phyloP scores from a whole-genome alignment of 148 eudicot species.

The Cornus suecica region DNA sequence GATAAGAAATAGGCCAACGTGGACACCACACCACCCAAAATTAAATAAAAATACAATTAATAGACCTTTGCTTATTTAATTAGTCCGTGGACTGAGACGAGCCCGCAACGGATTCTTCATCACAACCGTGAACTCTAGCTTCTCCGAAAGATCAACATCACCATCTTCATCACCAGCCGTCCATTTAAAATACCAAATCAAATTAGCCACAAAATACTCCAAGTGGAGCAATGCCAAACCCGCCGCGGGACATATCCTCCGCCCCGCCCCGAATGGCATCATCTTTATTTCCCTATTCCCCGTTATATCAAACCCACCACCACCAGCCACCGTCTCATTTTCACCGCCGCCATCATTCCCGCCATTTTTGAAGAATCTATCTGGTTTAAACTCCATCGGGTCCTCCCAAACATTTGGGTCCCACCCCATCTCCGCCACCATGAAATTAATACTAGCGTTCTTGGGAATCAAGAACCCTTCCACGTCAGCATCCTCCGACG shows the following conservation, averaged over 20 bases:
- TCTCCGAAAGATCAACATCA: conserved; percentile 58
- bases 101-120: conserved; percentile 63
- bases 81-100: conserved; percentile 21
- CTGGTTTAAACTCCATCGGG: conserved; percentile 64
- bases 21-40: too few relatives aligned
- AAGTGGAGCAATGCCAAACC: conserved; percentile 62
- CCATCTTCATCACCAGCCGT: conserved; percentile 32
- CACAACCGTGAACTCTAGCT: conserved; percentile 47
- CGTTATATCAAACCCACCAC: conserved; percentile 37
- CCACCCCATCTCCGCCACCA: conserved; percentile 63
- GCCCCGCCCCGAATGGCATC: conserved; percentile 80
- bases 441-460: conserved; percentile 43
- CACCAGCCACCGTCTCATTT: neutral
- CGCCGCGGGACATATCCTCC: conserved; percentile 59
- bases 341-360: neutral
- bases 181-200: conserved; percentile 67
- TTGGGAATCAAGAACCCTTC: conserved; percentile 53
- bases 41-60: too few relatives aligned
- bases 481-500: conserved; percentile 44
- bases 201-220: conserved; percentile 63
- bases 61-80: too few relatives aligned
- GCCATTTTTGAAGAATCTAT: conserved; percentile 40
- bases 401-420: conserved; percentile 65
- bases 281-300: conserved; percentile 68
- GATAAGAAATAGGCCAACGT: too few relatives aligned